Base-by-base conservation (phyloP, 495 filamentous ascomycete species). In the Penicillium steckii region DNA sequence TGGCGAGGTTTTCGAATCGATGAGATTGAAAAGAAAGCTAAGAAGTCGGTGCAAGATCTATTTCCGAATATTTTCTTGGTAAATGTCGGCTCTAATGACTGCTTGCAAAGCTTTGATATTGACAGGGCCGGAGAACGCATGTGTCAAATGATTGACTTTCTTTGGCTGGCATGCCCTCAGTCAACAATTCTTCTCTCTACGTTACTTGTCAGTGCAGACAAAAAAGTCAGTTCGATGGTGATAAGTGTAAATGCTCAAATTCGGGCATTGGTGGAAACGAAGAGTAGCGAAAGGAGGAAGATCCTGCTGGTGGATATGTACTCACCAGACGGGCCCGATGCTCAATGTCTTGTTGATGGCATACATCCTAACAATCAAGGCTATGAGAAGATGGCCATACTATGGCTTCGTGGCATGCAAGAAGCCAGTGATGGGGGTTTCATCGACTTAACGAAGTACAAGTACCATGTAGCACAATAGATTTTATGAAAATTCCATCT, bases 51-150 rank as follows among this genome's bases (percentile, higher is more conserved):
- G 7, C 59, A 60, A 4, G 42, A 55, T 8, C 59, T 57, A 24
- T 61, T 50, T 42, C 68, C 68, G 13, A 62, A 72, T 41, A 25
- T 72, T 0, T 64, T 70, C 41, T 54, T 63, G 21, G 50, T 72
- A 38, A 72, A 72, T 52, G 68, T 67, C 25, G 68, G 68, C 32
- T 67, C 68, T 44, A 70, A 70, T 25, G 68, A 72, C 38, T 68
- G 68, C 48, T 55, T 69, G 53, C 68, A 69, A 29, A 51, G 59
- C 30, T 50, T 68, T 23, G 61, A 70, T n/a, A 57, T 68, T 15
- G 65, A 62, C 23, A 57, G 61, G 45, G 63, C 63, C 48, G 66
- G 59, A 25, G 59, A 66, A 32, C 66, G 68, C 1, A 46, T 70
- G 8, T 19, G 35, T 22, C 17, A 21, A 9, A 30, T 52, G 40